Conservation (phyloP, 2,329 filamentous ascomycete species). For the Scytalidium sp. region DNA sequence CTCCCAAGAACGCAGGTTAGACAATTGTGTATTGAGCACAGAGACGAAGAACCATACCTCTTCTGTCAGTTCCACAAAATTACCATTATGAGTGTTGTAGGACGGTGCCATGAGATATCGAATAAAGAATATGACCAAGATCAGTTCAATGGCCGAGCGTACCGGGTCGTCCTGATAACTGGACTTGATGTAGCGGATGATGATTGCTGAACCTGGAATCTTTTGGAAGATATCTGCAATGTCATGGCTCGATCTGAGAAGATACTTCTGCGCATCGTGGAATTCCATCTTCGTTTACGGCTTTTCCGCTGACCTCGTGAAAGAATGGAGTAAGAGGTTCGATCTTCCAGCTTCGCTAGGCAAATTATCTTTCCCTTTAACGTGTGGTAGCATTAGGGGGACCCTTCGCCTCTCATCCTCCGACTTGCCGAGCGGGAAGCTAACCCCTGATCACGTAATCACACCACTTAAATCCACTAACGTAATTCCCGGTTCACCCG, state of each 20-base stretch:
- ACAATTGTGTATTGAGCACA: neutral
- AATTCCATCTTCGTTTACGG: slow-evolving; percentile 73
- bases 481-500: slow-evolving; percentile 24
- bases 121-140: slow-evolving; percentile 93
- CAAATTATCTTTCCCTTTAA: slow-evolving; percentile 12
- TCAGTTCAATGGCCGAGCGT: slow-evolving; percentile 86
- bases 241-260: slow-evolving; percentile 50
- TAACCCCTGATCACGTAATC: neutral
- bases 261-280: slow-evolving; percentile 54
- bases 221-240: slow-evolving; percentile 73
- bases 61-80: slow-evolving; percentile 84
- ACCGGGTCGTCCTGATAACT: slow-evolving; percentile 98
- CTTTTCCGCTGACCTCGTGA: slow-evolving; percentile 15
- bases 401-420: slow-evolving; percentile 28
- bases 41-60: slow-evolving; percentile 56
- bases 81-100: slow-evolving; percentile 88
- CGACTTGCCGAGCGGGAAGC: slow-evolving; percentile 1
- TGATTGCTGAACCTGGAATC: slow-evolving; percentile 88
- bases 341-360: neutral
- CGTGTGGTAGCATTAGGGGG: slow-evolving; percentile 37
- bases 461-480: too few species aligned
- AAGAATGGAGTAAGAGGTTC: slow-evolving; percentile 27
- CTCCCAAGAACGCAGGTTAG: slow-evolving; percentile 8
- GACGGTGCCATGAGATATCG: slow-evolving; percentile 88
- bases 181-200: slow-evolving; percentile 92